phyloP scores from a whole-genome alignment of 129 eudicot species.

The sunflower (Helianthus annuus) region HanXRQr2.0-SUNRISE NC_035446.2:172531867-172532366 shows the following conservation, averaged over 20 bases:
- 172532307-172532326: constrained; percentile 23
- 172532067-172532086: not conserved
- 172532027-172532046: too few relatives aligned
- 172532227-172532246: constrained; percentile 26
- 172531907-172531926: too few relatives aligned
- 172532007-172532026: too few relatives aligned
- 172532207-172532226: constrained; percentile 24
- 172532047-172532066: too few relatives aligned
- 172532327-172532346: not conserved
- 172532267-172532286: constrained; percentile 17
- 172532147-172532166: constrained; percentile 30
- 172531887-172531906: too few relatives aligned
- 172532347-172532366: constrained; percentile 2
- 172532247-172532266: constrained; percentile 25
- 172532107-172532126: constrained; percentile 35
- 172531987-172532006: too few relatives aligned
- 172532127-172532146: constrained; percentile 24
- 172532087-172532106: constrained; percentile 6
- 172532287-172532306: constrained; percentile 34
- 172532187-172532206: constrained; percentile 51
- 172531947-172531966: too few relatives aligned
- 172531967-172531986: too few relatives aligned
- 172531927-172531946: too few relatives aligned
- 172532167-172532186: constrained; percentile 50
- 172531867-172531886: too few relatives aligned